Percentiles rank a stretch among this genome's conserved stretches.
Evolutionary conservation across 208 protist genomes (phyloP).

Genomic region (Strigomonas culicis): DNA sequence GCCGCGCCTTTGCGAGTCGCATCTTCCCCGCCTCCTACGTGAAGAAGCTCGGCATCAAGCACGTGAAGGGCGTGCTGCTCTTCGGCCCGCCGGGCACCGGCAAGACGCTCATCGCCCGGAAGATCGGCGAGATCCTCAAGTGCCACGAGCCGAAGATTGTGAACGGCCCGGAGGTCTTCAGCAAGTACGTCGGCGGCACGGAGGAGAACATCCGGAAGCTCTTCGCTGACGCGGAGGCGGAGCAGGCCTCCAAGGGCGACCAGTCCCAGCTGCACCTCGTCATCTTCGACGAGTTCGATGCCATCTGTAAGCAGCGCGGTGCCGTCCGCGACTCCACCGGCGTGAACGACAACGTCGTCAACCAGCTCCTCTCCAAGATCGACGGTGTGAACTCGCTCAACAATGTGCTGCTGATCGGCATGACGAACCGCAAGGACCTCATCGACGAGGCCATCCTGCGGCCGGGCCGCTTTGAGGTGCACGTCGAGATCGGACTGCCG

Average conservation of each 20-base stretch:
- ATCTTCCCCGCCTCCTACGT: slow-evolving; percentile 94
- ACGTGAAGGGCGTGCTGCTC: slow-evolving; percentile 98
- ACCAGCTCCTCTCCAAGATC: slow-evolving; percentile 99
- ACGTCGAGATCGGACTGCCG: slow-evolving; percentile 97
- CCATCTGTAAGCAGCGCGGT: slow-evolving; percentile 98
- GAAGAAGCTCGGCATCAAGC: slow-evolving; percentile 96
- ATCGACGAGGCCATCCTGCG: slow-evolving; percentile 99
- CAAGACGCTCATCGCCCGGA: slow-evolving; percentile 99
- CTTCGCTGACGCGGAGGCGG: slow-evolving; percentile 97
- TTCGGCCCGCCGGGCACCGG: slow-evolving; percentile 99
- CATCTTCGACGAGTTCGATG: slow-evolving; percentile 99
- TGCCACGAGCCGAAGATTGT: slow-evolving; percentile 96
- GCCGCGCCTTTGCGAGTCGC: slow-evolving; percentile 98
- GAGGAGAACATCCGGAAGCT: slow-evolving; percentile 99
- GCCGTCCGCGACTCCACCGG: slow-evolving; percentile 92
- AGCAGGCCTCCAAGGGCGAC: slow-evolving; percentile 92
- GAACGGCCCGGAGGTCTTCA: slow-evolving; percentile 98
- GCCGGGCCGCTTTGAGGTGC: slow-evolving; percentile 98
- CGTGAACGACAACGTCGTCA: slow-evolving; percentile 98
- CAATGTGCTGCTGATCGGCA: slow-evolving; percentile 99
- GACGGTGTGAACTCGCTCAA: slow-evolving; percentile 98
- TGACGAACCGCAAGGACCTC: slow-evolving; percentile 99
- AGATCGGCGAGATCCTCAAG: slow-evolving; percentile 99
- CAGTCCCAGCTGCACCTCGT: slow-evolving; percentile 98
- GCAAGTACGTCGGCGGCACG: slow-evolving; percentile 98